Conservation (phyloP, 495 filamentous ascomycete genomes). For the Xanthoparmelia taractica region DNA sequence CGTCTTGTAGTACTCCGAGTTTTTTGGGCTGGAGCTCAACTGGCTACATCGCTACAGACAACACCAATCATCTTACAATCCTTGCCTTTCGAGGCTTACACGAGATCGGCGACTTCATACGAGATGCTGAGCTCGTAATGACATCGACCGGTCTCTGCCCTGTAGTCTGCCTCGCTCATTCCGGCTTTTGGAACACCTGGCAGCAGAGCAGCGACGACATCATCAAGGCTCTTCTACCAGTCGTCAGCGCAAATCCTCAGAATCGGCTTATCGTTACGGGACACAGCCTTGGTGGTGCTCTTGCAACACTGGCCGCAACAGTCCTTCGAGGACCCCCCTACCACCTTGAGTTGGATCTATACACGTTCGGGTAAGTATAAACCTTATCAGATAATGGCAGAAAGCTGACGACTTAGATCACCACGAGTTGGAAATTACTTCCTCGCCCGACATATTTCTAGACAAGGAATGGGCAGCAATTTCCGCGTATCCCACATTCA, state of each 20-base stretch:
- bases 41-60: constrained; percentile 1
- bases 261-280: neutral
- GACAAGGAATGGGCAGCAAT: neutral
- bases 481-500: neutral
- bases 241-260: neutral
- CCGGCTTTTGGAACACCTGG: constrained; percentile 3
- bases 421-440: constrained; percentile 1
- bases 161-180: constrained; percentile 1
- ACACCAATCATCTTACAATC: neutral
- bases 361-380: neutral
- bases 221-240: neutral
- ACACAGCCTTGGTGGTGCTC: neutral
- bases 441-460: neutral
- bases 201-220: neutral
- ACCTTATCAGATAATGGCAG: neutral
- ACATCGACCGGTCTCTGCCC: neutral
- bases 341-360: neutral
- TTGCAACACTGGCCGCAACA: neutral
- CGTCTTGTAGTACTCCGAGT: neutral
- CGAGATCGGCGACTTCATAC: neutral
- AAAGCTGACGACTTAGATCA: neutral
- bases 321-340: neutral
- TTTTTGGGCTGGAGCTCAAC: constrained; percentile 1
- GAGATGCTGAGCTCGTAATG: constrained; percentile 2
- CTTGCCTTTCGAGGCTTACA: neutral